These are phyloP conservation scores for Neurospora africana DNA, from an alignment of 495 filamentous ascomycete genomes.

Conservation along the genomic window DNA sequence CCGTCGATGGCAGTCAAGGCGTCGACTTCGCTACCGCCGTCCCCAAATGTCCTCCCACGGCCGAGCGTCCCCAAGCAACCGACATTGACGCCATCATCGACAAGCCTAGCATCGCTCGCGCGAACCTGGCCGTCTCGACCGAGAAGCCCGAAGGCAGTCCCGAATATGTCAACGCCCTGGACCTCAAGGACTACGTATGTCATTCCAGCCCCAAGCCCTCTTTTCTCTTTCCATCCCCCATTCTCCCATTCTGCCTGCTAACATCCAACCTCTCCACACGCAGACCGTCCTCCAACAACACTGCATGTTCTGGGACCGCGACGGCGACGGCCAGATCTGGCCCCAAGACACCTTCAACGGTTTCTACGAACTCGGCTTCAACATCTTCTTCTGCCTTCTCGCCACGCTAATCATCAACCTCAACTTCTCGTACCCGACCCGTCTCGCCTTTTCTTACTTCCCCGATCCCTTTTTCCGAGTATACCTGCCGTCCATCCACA, in stretches of 20 bases:
- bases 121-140: conserved; percentile 25
- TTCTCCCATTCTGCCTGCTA: not conserved
- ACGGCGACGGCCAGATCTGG: conserved; percentile 39
- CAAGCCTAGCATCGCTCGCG: conserved; percentile 20
- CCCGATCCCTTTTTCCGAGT: conserved; percentile 36
- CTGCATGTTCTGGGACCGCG: conserved; percentile 39
- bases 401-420: conserved; percentile 37
- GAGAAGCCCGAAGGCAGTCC: conserved; percentile 23
- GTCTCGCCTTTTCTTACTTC: conserved; percentile 31
- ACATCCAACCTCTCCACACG: conserved; percentile 1
- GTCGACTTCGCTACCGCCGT: conserved; percentile 5
- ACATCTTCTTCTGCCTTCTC: conserved; percentile 32
- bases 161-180: not conserved
- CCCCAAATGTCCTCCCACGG: not conserved
- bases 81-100: conserved; percentile 4
- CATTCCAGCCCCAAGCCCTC: not conserved
- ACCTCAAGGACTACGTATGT: conserved; percentile 1
- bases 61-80: conserved; percentile 9
- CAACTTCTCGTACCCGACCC: conserved; percentile 43
- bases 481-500: conserved; percentile 40
- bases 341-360: conserved; percentile 44
- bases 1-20: not conserved
- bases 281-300: conserved; percentile 43
- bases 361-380: conserved; percentile 43
- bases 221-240: not conserved